Conservation (phyloP, 768 basidiomycete genomes). For the Terana coerulea region DNA sequence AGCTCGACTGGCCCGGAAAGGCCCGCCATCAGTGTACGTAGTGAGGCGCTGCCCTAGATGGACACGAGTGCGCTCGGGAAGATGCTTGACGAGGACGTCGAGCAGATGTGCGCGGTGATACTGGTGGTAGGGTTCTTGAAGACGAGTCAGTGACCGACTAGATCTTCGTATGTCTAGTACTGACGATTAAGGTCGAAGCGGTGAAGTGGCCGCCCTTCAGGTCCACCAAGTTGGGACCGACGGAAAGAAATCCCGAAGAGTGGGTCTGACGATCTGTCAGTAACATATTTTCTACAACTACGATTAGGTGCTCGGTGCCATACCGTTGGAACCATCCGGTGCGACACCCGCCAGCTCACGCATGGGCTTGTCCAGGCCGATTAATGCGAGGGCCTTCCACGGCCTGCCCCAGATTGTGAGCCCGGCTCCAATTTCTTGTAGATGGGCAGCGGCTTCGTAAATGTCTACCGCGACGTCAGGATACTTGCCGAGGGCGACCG, state of each 20-base stretch:
- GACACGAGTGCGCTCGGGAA: constrained; percentile 20
- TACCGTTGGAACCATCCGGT: no score
- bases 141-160: no score
- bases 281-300: no score
- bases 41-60: constrained; percentile 30
- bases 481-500: neutral
- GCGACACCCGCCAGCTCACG: neutral
- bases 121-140: no score
- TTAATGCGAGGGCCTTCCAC: neutral
- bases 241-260: constrained; percentile 42
- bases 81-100: constrained; percentile 36
- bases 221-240: constrained; percentile 35
- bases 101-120: constrained; percentile 51
- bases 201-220: no score
- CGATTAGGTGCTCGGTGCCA: no score
- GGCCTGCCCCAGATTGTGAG: neutral
- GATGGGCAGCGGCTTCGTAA: neutral
- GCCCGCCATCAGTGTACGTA: constrained; percentile 13
- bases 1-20: constrained; percentile 12
- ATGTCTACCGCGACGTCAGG: neutral
- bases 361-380: neutral
- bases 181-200: no score
- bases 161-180: no score
- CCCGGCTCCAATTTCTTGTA: neutral
- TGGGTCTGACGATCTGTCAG: constrained; percentile 29